A percentile compares a stretch with the other conserved stretches of the same genome.
Conservation (phyloP, 2,329 filamentous ascomycete genomes). For the Claviceps africana region DNA sequence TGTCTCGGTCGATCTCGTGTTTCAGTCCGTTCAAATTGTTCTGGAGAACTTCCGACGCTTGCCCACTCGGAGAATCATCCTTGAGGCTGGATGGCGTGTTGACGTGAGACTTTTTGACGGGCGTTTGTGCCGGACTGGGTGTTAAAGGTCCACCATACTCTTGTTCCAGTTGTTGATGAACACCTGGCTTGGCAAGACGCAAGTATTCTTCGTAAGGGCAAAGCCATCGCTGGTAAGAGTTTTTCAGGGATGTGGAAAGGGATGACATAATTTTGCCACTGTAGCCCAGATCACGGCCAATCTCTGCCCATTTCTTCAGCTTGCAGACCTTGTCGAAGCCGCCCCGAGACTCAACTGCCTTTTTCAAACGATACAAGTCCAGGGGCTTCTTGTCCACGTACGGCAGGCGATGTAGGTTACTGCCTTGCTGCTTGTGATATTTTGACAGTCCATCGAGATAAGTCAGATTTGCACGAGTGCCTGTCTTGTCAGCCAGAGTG, state of each 20-base stretch:
- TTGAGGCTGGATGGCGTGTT: slow-evolving; percentile 44
- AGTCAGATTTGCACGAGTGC: slow-evolving; percentile 86
- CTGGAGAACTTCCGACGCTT: slow-evolving; percentile 40
- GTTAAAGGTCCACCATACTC: slow-evolving; percentile 89
- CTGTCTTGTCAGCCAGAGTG: slow-evolving; percentile 27
- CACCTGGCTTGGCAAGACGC: slow-evolving; percentile 76
- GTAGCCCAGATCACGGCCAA: slow-evolving; percentile 89
- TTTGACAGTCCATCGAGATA: slow-evolving; percentile 92
- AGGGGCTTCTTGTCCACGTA: slow-evolving; percentile 96
- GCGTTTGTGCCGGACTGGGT: slow-evolving; percentile 53
- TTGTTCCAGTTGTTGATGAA: slow-evolving; percentile 88
- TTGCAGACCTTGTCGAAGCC: slow-evolving; percentile 97
- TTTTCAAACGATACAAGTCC: slow-evolving; percentile 90
- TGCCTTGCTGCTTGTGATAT: slow-evolving; percentile 94
- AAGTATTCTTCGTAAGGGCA: slow-evolving; percentile 95
- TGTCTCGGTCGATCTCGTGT: slow-evolving; percentile 33
- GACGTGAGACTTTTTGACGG: slow-evolving; percentile 51
- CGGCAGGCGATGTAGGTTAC: slow-evolving; percentile 81
- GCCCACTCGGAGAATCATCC: slow-evolving; percentile 52
- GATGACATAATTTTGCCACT: slow-evolving; percentile 99
- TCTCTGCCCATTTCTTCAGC: slow-evolving; percentile 97
- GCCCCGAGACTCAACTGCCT: slow-evolving; percentile 85
- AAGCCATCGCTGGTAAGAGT: slow-evolving; percentile 94
- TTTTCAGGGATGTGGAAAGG: slow-evolving; percentile 91
- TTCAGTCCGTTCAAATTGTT: slow-evolving; percentile 31